Percentiles rank a stretch among this genome's conserved stretches.
phyloP scores from a whole-genome alignment of 202 grass and related monocot species.

The Musa balbisiana region DNA sequence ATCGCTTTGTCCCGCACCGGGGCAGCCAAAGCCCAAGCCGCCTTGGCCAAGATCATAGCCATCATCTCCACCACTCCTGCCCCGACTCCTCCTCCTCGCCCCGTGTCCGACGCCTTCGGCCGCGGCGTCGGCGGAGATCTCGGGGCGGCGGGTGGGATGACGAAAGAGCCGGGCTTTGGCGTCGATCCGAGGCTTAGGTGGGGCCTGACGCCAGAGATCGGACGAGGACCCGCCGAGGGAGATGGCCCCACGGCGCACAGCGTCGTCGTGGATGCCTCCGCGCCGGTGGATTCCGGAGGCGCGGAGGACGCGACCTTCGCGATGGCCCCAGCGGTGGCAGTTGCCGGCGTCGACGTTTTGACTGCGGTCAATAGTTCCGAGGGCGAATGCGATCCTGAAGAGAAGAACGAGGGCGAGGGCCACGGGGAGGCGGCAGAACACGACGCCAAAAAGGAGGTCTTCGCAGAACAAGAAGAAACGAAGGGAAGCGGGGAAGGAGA shows the following conservation, averaged over 20 bases:
- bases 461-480: not conserved
- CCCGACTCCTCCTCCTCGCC: not conserved
- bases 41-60: slow-evolving; percentile 21
- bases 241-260: not conserved
- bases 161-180: not conserved
- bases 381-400: slow-evolving; percentile 23
- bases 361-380: slow-evolving; percentile 9
- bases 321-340: not conserved
- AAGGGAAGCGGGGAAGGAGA: not conserved
- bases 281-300: not conserved
- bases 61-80: slow-evolving; percentile 11
- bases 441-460: not conserved
- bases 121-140: not conserved
- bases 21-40: slow-evolving; percentile 9
- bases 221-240: not conserved
- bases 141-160: not conserved
- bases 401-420: not conserved
- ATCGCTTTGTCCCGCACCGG: slow-evolving; percentile 6
- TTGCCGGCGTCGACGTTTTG: not conserved
- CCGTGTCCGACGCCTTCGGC: not conserved
- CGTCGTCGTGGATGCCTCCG: not conserved
- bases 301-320: not conserved
- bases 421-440: not conserved
- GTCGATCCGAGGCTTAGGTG: slow-evolving; percentile 21
- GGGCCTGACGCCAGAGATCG: slow-evolving; percentile 12